Evolutionary conservation across 1,139 yeast species (phyloP).

Genomic region (Geotrichum bryndzae): DNA sequence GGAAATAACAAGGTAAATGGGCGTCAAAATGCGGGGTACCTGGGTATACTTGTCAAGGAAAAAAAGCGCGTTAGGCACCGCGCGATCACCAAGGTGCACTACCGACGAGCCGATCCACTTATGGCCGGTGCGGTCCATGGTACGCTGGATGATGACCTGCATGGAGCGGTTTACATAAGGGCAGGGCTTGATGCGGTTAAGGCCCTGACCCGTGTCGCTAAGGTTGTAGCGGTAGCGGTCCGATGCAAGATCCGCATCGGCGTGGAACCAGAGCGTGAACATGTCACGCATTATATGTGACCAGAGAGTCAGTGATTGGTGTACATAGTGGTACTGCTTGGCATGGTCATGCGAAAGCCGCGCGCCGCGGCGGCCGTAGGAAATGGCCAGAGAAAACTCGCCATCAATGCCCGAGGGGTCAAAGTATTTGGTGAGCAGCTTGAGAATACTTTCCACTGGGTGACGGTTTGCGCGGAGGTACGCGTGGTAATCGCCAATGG

Average conservation of each 20-base stretch:
- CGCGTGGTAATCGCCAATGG: conserved; percentile 69
- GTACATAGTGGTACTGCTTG: conserved; percentile 62
- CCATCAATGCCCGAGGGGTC: conserved; percentile 36
- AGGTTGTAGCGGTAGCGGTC: conserved; percentile 45
- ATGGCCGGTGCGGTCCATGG: conserved; percentile 52
- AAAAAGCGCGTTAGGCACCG: conserved; percentile 71
- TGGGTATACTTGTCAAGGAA: conserved; percentile 70
- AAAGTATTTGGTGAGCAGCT: conserved; percentile 45
- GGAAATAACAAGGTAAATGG: conserved; percentile 52
- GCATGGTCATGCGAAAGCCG: conserved; percentile 63
- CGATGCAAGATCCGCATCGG: conserved; percentile 57
- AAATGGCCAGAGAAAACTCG: conserved; percentile 50
- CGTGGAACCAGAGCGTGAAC: conserved; percentile 65
- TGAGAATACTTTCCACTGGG: conserved; percentile 56
- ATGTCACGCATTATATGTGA: conserved; percentile 66
- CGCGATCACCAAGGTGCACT: conserved; percentile 70
- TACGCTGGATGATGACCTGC: conserved; percentile 57
- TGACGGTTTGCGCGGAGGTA: conserved; percentile 58
- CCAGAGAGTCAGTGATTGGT: conserved; percentile 69
- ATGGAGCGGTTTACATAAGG: conserved; percentile 60
- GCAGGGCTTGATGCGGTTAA: conserved; percentile 64
- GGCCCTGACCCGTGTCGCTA: conserved; percentile 69
- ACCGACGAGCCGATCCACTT: conserved; percentile 73
- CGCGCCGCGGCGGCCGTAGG: conserved; percentile 58
- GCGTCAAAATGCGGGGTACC: conserved; percentile 65